Evolutionary conservation across 441 rosid genomes (phyloP).

Genomic region (Erodium moschatum): DNA sequence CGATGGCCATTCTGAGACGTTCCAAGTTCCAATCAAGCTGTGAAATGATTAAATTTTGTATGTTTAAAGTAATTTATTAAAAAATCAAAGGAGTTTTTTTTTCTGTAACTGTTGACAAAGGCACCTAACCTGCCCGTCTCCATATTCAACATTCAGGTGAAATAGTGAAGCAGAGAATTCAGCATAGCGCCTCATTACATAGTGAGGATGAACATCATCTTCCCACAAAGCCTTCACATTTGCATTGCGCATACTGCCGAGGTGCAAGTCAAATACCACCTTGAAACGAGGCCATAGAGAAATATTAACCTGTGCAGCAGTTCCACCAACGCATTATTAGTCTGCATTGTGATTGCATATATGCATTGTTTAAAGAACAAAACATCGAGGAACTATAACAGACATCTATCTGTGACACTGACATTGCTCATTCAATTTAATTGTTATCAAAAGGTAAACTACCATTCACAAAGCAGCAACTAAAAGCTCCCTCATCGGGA

Average conservation of each 20-base stretch:
- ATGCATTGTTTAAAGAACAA: not conserved
- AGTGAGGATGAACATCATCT: conserved; percentile 98
- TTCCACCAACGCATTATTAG: conserved; percentile 16
- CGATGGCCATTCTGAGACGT: conserved; percentile 88
- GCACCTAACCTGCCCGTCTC: conserved; percentile 85
- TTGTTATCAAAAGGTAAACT: no score
- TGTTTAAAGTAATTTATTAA: conserved; percentile 5
- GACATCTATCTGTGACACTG: no score
- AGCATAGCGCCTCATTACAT: conserved; percentile 98
- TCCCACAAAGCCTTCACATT: conserved; percentile 85
- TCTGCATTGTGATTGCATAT: conserved; percentile 6
- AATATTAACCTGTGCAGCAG: conserved; percentile 61
- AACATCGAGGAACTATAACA: no score
- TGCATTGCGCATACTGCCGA: conserved; percentile 87
- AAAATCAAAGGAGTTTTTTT: not conserved
- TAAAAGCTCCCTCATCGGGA: no score
- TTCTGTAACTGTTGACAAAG: not conserved
- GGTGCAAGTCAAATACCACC: conserved; percentile 88
- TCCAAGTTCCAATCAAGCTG: conserved; percentile 97
- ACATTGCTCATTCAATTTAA: no score
- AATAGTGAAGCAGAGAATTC: conserved; percentile 96
- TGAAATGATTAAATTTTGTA: conserved; percentile 20
- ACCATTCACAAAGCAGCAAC: no score
- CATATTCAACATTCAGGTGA: conserved; percentile 86
- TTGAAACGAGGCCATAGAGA: conserved; percentile 97